Evolutionary conservation across 202 grass and related monocot genomes (phyloP).

Genomic region (Panicum virgatum): DNA sequence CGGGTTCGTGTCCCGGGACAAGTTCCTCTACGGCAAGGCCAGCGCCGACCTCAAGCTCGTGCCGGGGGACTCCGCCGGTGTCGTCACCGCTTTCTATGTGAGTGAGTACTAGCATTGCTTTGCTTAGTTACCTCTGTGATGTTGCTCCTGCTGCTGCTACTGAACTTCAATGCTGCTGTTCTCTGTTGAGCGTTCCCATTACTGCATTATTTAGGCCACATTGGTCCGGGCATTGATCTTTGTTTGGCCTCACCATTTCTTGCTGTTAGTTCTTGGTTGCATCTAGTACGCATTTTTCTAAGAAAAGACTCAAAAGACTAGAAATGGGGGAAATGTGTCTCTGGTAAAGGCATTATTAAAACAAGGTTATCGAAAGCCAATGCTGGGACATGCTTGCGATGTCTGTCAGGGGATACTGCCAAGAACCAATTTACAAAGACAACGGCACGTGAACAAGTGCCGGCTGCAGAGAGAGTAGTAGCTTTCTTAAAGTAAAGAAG

Average conservation of each 20-base stretch:
- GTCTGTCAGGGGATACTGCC: conserved; percentile 7
- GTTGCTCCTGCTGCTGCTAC: neutral
- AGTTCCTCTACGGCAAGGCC: conserved; percentile 79
- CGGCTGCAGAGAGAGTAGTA: neutral
- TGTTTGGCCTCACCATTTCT: neutral
- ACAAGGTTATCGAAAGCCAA: neutral
- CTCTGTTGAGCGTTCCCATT: neutral
- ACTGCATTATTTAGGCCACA: conserved; percentile 2
- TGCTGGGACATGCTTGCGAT: conserved; percentile 3
- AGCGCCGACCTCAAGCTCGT: conserved; percentile 89
- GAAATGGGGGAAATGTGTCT: neutral
- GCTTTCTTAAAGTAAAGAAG: conserved; percentile 14
- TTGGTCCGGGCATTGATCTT: neutral
- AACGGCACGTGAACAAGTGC: conserved; percentile 32
- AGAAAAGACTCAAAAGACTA: neutral
- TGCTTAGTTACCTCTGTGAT: neutral
- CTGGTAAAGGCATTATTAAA: neutral
- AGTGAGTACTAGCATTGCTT: conserved; percentile 27
- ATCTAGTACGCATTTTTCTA: neutral
- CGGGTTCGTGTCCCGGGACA: conserved; percentile 74
- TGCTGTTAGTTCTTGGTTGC: neutral
- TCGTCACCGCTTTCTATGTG: conserved; percentile 99
- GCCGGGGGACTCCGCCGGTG: conserved; percentile 82
- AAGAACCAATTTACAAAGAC: conserved; percentile 31
- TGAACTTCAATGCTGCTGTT: neutral